Percentiles rank a stretch among this genome's conserved stretches.
These are phyloP conservation scores for Mallotus nudiflorus DNA, from an alignment of 345 rosid genomes.

Conservation along the genomic window DNA sequence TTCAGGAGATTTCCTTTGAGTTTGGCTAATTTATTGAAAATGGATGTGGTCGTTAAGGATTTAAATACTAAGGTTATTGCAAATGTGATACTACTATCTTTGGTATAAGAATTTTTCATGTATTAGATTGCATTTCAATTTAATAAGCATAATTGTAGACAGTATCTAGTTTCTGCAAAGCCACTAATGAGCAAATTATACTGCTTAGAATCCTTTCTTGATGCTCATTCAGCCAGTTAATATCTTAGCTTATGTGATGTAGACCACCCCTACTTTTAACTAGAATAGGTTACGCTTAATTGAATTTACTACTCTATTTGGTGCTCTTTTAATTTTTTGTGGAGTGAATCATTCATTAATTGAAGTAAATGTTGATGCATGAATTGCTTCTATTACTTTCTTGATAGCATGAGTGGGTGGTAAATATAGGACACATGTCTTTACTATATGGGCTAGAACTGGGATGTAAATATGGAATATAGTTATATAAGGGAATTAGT, in stretches of 20 bases:
- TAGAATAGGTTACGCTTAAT: not conserved
- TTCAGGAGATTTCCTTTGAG: slow-evolving; percentile 80
- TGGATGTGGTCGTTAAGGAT: slow-evolving; percentile 73
- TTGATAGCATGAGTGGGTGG: not conserved
- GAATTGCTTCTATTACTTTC: not conserved
- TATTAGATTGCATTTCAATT: not conserved
- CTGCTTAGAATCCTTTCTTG: not conserved
- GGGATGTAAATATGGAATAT: no score
- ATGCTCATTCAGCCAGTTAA: not conserved
- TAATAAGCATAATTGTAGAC: no score
- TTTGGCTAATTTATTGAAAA: slow-evolving; percentile 62
- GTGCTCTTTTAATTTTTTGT: not conserved
- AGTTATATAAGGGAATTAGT: no score
- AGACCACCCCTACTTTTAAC: not conserved
- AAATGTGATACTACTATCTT: slow-evolving; percentile 60
- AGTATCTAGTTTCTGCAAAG: not conserved
- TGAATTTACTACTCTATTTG: not conserved
- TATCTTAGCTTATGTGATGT: not conserved
- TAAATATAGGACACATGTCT: no score
- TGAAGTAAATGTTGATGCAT: not conserved
- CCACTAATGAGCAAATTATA: not conserved
- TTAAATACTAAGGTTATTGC: slow-evolving; percentile 60
- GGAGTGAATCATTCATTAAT: no score
- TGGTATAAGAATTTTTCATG: no score
- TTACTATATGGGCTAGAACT: no score